A percentile compares a stretch with the other conserved stretches of the same genome.
Evolutionary conservation across 225 moss, liverwort and hornwort genomes (phyloP).

Genomic region (Bryoerythrophyllum caledonicum): DNA sequence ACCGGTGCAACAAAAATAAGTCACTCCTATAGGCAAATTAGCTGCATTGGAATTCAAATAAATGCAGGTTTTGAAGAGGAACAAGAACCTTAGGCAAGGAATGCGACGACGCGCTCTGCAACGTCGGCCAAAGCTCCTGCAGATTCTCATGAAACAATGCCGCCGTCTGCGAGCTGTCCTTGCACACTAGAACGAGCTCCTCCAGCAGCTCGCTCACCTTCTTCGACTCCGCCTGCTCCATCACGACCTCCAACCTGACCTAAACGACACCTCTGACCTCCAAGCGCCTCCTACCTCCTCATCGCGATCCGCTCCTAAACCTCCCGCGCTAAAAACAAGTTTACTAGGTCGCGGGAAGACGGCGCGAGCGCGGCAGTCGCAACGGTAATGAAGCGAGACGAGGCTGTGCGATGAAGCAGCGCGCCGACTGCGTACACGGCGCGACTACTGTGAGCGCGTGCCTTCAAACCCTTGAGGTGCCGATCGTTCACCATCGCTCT

Average conservation of each 20-base stretch:
- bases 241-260: conserved; percentile 9
- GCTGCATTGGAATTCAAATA: background rate
- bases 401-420: background rate
- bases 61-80: background rate
- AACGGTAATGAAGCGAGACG: background rate
- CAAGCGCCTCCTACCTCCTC: background rate
- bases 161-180: conserved; percentile 70
- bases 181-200: conserved; percentile 72
- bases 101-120: conserved; percentile 87
- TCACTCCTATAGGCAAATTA: background rate
- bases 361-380: background rate
- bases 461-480: background rate
- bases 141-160: conserved; percentile 79
- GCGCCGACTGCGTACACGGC: background rate
- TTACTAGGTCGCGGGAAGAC: background rate
- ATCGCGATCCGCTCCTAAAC: conserved; percentile 15
- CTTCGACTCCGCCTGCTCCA: conserved; percentile 58
- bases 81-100: conserved; percentile 75
- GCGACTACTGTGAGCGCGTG: background rate
- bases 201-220: conserved; percentile 81
- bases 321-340: background rate
- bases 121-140: conserved; percentile 71
- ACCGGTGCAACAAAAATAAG: background rate
- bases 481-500: background rate
- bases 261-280: background rate